phyloP scores from a whole-genome alignment of 805 yeast species.

The Starmerella vitae region DNA sequence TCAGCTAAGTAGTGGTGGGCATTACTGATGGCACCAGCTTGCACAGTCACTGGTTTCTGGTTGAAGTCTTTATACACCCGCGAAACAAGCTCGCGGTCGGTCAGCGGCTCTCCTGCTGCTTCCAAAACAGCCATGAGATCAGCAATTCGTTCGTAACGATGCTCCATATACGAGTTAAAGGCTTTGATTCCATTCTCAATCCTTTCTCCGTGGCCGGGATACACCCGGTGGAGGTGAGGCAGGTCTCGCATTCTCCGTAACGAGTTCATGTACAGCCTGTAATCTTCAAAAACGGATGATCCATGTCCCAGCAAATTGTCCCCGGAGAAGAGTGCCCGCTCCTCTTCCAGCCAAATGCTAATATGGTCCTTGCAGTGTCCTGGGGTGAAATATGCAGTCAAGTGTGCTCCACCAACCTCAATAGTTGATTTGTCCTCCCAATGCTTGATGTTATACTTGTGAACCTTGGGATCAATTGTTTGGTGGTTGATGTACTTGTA shows the following conservation, averaged over 20 bases:
- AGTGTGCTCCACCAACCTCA: slow-evolving; percentile 22
- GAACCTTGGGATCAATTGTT: not conserved
- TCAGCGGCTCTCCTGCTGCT: slow-evolving; percentile 6
- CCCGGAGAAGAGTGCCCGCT: slow-evolving; percentile 26
- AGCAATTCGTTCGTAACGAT: slow-evolving; percentile 27
- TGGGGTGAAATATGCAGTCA: slow-evolving; percentile 26
- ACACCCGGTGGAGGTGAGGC: slow-evolving; percentile 18
- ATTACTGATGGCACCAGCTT: slow-evolving; percentile 26
- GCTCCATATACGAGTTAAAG: slow-evolving; percentile 26
- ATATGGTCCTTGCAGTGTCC: slow-evolving; percentile 31
- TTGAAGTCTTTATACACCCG: slow-evolving; percentile 20
- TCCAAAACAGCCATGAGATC: slow-evolving; percentile 22
- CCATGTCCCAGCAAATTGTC: slow-evolving; percentile 32
- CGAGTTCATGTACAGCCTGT: slow-evolving; percentile 23
- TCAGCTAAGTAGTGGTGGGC: slow-evolving; percentile 24
- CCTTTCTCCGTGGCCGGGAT: slow-evolving; percentile 30
- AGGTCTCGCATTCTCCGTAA: slow-evolving; percentile 22
- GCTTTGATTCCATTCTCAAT: slow-evolving; percentile 24
- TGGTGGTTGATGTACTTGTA: slow-evolving; percentile 10
- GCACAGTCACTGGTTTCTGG: slow-evolving; percentile 21
- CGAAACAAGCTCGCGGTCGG: slow-evolving; percentile 19
- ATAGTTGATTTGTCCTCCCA: slow-evolving; percentile 22
- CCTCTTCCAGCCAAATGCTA: slow-evolving; percentile 27
- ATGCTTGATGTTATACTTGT: slow-evolving; percentile 3
- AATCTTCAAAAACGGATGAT: slow-evolving; percentile 27